Percentiles rank a stretch among this genome's conserved stretches.
These are phyloP conservation scores for Meredithiella fracta DNA, from an alignment of 2,329 filamentous ascomycete species.

Conservation along the genomic window DNA sequence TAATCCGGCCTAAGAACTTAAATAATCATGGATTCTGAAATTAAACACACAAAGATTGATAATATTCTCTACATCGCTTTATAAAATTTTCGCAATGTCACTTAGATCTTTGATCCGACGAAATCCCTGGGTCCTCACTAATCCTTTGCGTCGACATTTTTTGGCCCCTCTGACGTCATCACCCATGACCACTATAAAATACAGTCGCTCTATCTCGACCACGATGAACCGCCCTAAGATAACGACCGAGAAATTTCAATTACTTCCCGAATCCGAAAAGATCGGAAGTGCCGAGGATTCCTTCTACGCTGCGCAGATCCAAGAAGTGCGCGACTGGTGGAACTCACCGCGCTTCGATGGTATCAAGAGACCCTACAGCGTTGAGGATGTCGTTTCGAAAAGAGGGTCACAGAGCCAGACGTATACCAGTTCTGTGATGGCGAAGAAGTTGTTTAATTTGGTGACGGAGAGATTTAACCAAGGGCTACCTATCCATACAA, in stretches of 20 bases:
- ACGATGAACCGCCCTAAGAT: constrained; percentile 13
- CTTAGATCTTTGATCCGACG: neutral
- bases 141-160: neutral
- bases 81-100: too few species aligned
- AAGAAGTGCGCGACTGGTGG: constrained; percentile 86
- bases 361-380: constrained; percentile 82
- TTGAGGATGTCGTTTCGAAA: constrained; percentile 85
- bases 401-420: constrained; percentile 71
- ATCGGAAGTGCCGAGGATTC: constrained; percentile 66
- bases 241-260: constrained; percentile 67
- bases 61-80: too few species aligned
- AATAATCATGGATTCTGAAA: too few species aligned
- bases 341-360: constrained; percentile 65
- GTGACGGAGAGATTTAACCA: constrained; percentile 60
- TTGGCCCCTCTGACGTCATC: neutral
- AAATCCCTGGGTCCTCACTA: neutral
- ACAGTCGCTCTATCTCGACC: neutral
- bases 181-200: neutral
- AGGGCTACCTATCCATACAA: constrained; percentile 84
- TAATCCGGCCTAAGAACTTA: too few species aligned
- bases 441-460: constrained; percentile 81
- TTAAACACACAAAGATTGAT: too few species aligned
- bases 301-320: constrained; percentile 67
- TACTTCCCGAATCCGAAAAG: constrained; percentile 64
- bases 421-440: constrained; percentile 90